These are phyloP conservation scores for Alternaria triticina DNA, from an alignment of 2,329 filamentous ascomycete genomes.

Conservation along the genomic window DNA sequence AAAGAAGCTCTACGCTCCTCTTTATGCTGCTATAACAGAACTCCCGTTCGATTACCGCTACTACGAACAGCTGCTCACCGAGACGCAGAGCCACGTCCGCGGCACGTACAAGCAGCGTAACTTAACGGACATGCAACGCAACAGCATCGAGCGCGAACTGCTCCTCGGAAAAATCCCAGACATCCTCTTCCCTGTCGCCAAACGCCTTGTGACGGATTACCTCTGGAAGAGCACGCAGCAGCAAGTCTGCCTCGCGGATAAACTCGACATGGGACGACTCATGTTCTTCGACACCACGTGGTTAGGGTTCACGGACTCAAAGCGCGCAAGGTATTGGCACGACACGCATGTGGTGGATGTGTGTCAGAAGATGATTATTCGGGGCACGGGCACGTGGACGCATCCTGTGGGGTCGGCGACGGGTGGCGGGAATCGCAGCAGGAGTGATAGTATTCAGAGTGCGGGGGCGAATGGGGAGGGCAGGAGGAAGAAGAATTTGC, in stretches of 20 bases:
- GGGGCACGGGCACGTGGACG: conserved; percentile 32
- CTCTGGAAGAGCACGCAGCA: conserved; percentile 45
- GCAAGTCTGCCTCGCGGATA: conserved; percentile 58
- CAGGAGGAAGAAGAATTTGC: conserved; percentile 27
- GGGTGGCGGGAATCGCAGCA: conserved; percentile 10
- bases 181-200: conserved; percentile 57
- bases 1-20: conserved; percentile 53
- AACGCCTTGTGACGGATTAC: conserved; percentile 53
- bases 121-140: conserved; percentile 54
- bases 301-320: conserved; percentile 69
- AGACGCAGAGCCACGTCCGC: conserved; percentile 71
- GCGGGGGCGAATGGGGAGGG: conserved; percentile 5
- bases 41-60: conserved; percentile 53
- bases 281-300: conserved; percentile 76
- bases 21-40: conserved; percentile 39
- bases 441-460: conserved; percentile 33
- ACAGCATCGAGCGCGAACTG: conserved; percentile 59
- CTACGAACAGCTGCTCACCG: conserved; percentile 58
- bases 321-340: conserved; percentile 64
- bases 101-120: conserved; percentile 60
- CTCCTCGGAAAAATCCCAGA: conserved; percentile 60
- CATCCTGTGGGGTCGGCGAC: conserved; percentile 23
- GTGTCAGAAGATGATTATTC: conserved; percentile 58
- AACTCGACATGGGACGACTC: conserved; percentile 70
- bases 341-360: conserved; percentile 66